phyloP scores from a whole-genome alignment of 257 asterid genomes.

The Nicotiana benthamiana region DNA sequence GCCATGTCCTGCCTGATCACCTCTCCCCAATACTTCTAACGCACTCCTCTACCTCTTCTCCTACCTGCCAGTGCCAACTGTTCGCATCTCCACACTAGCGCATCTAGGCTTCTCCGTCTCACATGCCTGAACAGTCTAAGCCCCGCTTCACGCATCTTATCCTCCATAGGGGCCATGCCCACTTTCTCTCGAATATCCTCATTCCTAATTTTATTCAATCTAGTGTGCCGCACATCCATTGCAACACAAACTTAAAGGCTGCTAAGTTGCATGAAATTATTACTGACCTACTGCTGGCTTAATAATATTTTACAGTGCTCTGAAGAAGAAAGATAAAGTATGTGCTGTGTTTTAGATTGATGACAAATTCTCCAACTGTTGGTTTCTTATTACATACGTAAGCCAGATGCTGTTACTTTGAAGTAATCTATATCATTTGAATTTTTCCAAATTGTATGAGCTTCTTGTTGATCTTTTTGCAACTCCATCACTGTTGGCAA shows the following conservation, averaged over 20 bases:
- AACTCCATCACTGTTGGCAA: background rate
- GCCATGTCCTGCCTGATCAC: no score
- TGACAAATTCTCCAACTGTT: background rate
- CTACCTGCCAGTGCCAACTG: no score
- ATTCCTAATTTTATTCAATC: no score
- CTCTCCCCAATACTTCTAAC: no score
- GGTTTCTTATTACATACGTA: background rate
- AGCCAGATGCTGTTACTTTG: background rate
- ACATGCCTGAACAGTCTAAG: no score
- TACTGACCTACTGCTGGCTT: background rate
- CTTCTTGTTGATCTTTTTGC: background rate
- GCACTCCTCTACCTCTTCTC: no score
- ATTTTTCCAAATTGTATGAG: background rate
- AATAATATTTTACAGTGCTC: background rate
- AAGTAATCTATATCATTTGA: background rate
- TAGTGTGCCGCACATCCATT: no score
- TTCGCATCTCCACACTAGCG: no score
- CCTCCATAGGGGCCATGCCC: no score
- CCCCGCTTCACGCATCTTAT: no score
- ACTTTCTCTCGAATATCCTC: no score
- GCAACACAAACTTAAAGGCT: background rate
- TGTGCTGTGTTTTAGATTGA: background rate
- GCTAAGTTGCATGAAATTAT: background rate
- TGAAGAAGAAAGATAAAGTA: conserved; percentile 2
- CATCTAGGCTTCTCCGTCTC: no score